These are phyloP conservation scores for Phytophthora sojae DNA, from an alignment of 352 stramenopile species.

Conservation along the genomic window DNA sequence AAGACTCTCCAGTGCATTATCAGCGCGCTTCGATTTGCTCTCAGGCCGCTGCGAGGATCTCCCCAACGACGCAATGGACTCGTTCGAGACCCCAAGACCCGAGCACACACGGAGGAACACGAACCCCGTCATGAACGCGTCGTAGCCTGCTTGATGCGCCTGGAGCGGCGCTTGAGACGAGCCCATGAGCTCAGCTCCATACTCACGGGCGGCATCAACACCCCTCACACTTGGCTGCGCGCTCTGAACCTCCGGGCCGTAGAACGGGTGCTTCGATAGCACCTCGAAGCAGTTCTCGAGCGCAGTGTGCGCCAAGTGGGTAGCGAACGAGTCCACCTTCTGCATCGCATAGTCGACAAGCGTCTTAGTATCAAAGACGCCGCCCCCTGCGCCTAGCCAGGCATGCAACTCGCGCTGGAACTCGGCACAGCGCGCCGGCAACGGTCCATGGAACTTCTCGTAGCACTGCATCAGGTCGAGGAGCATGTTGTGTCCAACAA, in stretches of 20 bases:
- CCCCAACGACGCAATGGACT: slow-evolving; percentile 50
- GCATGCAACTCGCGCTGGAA: slow-evolving; percentile 66
- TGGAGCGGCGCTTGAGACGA: slow-evolving; percentile 39
- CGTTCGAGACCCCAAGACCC: slow-evolving; percentile 65
- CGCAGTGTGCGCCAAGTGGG: slow-evolving; percentile 65
- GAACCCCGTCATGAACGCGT: slow-evolving; percentile 82
- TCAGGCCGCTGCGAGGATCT: background rate
- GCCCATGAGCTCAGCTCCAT: slow-evolving; percentile 6
- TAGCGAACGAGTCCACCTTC: slow-evolving; percentile 62
- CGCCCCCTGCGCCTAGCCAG: slow-evolving; percentile 52
- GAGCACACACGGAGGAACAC: slow-evolving; percentile 78
- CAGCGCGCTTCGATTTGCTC: background rate
- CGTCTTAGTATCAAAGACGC: slow-evolving; percentile 81
- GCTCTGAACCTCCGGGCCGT: slow-evolving; percentile 56
- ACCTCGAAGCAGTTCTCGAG: slow-evolving; percentile 73
- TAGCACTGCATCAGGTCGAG: slow-evolving; percentile 86
- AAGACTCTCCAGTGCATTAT: slow-evolving; percentile 42
- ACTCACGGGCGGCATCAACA: slow-evolving; percentile 11
- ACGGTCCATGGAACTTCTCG: slow-evolving; percentile 74
- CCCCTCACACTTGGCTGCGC: slow-evolving; percentile 20
- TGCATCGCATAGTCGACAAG: slow-evolving; percentile 74
- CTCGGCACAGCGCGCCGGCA: slow-evolving; percentile 59
- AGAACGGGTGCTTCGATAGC: slow-evolving; percentile 72
- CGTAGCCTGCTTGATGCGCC: slow-evolving; percentile 79
- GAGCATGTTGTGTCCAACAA: slow-evolving; percentile 84